Percentiles rank a stretch among this genome's conserved stretches.
Evolutionary conservation across 129 eudicot genomes (phyloP).

Genomic region (Dittrichia graveolens): DNA sequence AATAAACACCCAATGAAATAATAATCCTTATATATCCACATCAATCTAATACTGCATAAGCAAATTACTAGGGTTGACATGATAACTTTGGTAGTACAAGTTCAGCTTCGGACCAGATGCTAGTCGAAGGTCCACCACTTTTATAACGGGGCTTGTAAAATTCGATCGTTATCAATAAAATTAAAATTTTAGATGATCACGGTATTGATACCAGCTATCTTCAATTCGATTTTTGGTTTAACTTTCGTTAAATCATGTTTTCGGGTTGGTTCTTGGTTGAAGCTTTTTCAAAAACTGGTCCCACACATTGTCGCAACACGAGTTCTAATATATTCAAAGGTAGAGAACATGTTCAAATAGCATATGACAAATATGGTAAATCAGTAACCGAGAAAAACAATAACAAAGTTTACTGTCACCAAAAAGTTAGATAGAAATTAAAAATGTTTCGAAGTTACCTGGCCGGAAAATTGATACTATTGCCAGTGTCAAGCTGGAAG

Average conservation of each 20-base stretch:
- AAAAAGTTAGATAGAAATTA: background rate
- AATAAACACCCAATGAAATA: background rate
- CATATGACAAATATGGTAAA: background rate
- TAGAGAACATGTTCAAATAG: background rate
- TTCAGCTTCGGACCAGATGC: background rate
- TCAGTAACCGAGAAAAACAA: background rate
- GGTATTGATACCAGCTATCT: no score
- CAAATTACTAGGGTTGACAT: slow-evolving; percentile 16
- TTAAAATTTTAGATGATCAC: no score
- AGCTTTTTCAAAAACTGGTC: no score
- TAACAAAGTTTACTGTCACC: background rate
- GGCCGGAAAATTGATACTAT: background rate
- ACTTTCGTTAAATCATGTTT: no score
- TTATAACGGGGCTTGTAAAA: no score
- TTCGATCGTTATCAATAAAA: no score
- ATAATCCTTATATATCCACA: no score
- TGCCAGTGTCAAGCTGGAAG: background rate
- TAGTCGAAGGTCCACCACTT: no score
- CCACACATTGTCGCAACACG: background rate
- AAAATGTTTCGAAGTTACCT: background rate
- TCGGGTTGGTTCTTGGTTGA: no score
- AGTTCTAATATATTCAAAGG: background rate
- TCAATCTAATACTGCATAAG: background rate
- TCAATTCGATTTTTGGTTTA: no score
- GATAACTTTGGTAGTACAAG: no score